Evolutionary conservation across 2,329 filamentous ascomycete species (phyloP).

Genomic region (Aspergillus melleus): DNA sequence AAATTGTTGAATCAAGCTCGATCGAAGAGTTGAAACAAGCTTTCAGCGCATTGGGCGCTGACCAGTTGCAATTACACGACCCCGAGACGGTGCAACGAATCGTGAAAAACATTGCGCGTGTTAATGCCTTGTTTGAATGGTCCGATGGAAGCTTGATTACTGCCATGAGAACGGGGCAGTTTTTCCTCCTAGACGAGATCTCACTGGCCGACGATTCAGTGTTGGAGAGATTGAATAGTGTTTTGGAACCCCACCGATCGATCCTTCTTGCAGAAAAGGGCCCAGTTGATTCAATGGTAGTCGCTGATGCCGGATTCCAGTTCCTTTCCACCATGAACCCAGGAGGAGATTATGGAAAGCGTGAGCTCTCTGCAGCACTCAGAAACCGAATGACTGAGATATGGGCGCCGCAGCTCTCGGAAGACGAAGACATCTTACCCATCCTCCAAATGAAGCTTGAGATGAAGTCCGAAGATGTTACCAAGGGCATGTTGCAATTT

Average conservation of each 20-base stretch:
- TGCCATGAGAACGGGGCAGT: slow-evolving; percentile 85
- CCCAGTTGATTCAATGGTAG: slow-evolving; percentile 75
- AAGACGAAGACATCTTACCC: slow-evolving; percentile 79
- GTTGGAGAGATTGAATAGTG: slow-evolving; percentile 91
- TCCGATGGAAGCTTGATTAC: slow-evolving; percentile 89
- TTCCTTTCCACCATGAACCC: slow-evolving; percentile 99
- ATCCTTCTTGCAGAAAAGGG: slow-evolving; percentile 94
- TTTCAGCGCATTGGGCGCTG: slow-evolving; percentile 57
- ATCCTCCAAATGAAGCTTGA: slow-evolving; percentile 79
- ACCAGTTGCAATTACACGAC: slow-evolving; percentile 50
- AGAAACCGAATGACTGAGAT: slow-evolving; percentile 98
- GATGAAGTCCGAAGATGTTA: slow-evolving; percentile 56
- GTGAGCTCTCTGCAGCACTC: slow-evolving; percentile 90
- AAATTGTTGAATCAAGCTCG: slow-evolving; percentile 34
- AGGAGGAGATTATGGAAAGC: slow-evolving; percentile 96
- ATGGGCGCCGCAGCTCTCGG: slow-evolving; percentile 88
- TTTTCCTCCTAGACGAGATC: slow-evolving; percentile 95
- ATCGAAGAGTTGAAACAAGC: slow-evolving; percentile 58
- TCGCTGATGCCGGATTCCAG: slow-evolving; percentile 77
- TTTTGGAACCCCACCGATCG: slow-evolving; percentile 83
- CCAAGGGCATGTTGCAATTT: slow-evolving; percentile 76
- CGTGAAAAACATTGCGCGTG: slow-evolving; percentile 57
- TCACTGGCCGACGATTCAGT: slow-evolving; percentile 97
- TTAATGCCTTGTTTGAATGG: slow-evolving; percentile 93
- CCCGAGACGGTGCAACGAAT: slow-evolving; percentile 46